Base-by-base conservation (phyloP, 345 rosid species). In the Pugionium dolabratum region DNA sequence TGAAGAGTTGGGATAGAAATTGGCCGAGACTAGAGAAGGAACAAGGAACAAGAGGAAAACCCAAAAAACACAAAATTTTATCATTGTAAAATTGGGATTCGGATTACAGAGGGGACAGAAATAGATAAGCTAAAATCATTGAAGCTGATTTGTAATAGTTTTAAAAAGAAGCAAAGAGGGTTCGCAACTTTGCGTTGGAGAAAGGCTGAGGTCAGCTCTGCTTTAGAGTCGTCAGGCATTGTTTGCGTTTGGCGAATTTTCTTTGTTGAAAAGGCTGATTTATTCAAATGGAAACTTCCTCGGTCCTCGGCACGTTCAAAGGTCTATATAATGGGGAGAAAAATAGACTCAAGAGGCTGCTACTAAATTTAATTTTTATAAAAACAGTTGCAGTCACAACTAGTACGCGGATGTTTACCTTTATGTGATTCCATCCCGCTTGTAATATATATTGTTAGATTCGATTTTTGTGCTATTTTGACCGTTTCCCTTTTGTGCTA, bases 81-180 rank as follows among this genome's bases (percentile, higher is more conserved):
- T 39, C 51, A 54, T 61, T 4, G 9, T 43, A 7, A n/a, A n/a
- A n/a, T 40, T 46, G 71, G 31, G 41, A 37, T 81, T 80, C 31
- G 78, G 73, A 59, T 51, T 54, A 79, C 80, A 30, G 78, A 78
- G 50, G 47, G 56, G 29, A 53, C 31, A 50, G 60, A 64, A 26
- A 57, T 44, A 10, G 25, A 40, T 57, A 55, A 75, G 9, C 63
- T 46, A 7, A 60, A 67, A 9, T 40, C 58, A 7, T 39, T 10
- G 37, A 71, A 62, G 57, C 7, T 31, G 46, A 41, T 25, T 63
- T 63, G 60, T 59, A 60, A 32, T 33, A 32, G 9, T 26, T 34
- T 35, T 46, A 1, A 30, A 49, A 29, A 35, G 25, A 11, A 52
- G 43, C 62, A 11, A 54, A 32, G 25, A 44, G 41, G 6, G 44